Evolutionary conservation across 2,329 filamentous ascomycete species (phyloP).

Genomic region (Trichoderma oligosporum): DNA sequence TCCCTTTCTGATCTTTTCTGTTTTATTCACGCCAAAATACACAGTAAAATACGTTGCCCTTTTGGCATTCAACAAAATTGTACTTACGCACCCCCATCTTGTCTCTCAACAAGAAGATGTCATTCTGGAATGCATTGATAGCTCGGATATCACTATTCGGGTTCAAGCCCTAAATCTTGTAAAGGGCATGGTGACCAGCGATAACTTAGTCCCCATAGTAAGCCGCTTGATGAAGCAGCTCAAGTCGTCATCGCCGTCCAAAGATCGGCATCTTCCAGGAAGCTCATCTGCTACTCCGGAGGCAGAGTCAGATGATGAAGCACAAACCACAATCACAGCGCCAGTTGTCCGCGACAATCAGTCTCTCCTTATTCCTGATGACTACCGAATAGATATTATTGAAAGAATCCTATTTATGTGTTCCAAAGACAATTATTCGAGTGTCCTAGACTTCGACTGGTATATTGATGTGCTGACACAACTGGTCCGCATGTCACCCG

Average conservation of each 20-base stretch:
- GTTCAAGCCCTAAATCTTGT: constrained; percentile 89
- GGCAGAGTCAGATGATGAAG: constrained; percentile 50
- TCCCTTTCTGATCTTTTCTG: not conserved
- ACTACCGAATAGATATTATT: constrained; percentile 82
- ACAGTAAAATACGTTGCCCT: constrained; percentile 95
- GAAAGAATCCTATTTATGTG: constrained; percentile 83
- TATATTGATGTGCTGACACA: constrained; percentile 89
- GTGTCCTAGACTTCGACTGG: constrained; percentile 92
- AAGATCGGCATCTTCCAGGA: constrained; percentile 42
- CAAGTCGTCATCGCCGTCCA: constrained; percentile 56
- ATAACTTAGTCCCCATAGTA: constrained; percentile 80
- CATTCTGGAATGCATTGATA: constrained; percentile 93
- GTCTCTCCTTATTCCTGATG: constrained; percentile 68
- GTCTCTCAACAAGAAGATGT: constrained; percentile 94
- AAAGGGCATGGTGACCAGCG: constrained; percentile 86
- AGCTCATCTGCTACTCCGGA: constrained; percentile 45
- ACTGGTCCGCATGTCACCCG: constrained; percentile 67
- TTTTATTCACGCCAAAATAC: not conserved
- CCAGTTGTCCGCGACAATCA: constrained; percentile 35
- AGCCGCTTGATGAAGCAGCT: constrained; percentile 85
- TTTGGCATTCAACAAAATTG: constrained; percentile 93
- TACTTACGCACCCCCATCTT: constrained; percentile 78
- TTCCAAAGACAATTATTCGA: constrained; percentile 79
- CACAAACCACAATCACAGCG: constrained; percentile 41
- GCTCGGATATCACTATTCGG: constrained; percentile 91